Evolutionary conservation across 495 filamentous ascomycete genomes (phyloP), one percentile per base, ranked within the genome.

Genomic region (Xylaria acuta): DNA sequence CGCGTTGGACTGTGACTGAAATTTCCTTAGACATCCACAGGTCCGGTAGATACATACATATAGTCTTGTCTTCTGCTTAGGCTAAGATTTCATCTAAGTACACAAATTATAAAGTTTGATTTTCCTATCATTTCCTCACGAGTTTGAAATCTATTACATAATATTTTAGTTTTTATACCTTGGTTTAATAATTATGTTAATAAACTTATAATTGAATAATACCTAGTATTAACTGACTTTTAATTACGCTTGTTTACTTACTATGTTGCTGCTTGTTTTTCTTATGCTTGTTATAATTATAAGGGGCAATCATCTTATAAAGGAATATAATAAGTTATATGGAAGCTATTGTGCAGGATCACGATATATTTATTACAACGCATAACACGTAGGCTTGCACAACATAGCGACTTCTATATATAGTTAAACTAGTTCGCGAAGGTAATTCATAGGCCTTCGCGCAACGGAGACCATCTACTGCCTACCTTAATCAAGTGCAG

Each of bases 1-100:
- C 45, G 45, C 45, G 45, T 49, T 49, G 45, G 45, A 49, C 45
- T 49, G 45, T 49, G n/a, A 49, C n/a, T 49, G 45, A 49, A 49
- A 49, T n/a, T 49, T 45, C 18, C 20, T 49, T n/a, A 49, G 45
- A 49, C 18, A 49, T 49, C 45, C 45, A 49, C 45, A 49, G 45
- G 45, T 49, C 45, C 18, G 45, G 45, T 49, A 27, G 54, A 59
- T 18, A 36, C 30, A 59, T 30, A 14, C 54, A 59, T 30, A 59
- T 1, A 36, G 22, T n/a, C 5, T 30, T 54, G 11, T 2, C 5
- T 54, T 53, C 14, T 9, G 11, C 51, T 54, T 1, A n/a, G 1
- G 1, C 2, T 5, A 54, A 25, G 1, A 1, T 54, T 54, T 27
- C 30, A 25, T 4, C 25, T 12, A 27, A 12, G 2, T 25, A 4